Percentiles rank a stretch among this genome's conserved stretches.
These are phyloP conservation scores for Hymenoscyphus albidus DNA, from an alignment of 2,329 filamentous ascomycete species.

Conservation along the genomic window DNA sequence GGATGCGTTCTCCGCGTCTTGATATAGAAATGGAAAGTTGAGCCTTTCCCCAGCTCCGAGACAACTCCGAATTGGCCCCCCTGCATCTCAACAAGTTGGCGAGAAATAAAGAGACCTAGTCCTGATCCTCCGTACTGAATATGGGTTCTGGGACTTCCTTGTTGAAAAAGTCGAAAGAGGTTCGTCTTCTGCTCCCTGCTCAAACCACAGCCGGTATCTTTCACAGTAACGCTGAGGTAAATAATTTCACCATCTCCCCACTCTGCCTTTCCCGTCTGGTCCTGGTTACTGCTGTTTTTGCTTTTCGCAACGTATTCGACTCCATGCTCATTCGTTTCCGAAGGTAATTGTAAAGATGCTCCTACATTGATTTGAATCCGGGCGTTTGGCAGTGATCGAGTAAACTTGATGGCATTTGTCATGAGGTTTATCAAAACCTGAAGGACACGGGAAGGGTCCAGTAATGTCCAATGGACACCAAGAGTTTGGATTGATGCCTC, in stretches of 20 bases:
- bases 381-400: conserved; percentile 57
- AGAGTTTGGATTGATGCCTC: conserved; percentile 57
- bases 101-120: conserved; percentile 72
- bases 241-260: conserved; percentile 33
- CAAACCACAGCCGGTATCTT: conserved; percentile 71
- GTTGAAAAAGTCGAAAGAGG: conserved; percentile 75
- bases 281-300: conserved; percentile 2
- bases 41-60: conserved; percentile 62
- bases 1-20: conserved; percentile 38
- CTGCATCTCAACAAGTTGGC: conserved; percentile 72
- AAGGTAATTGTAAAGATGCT: conserved; percentile 23
- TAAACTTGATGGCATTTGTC: conserved; percentile 80
- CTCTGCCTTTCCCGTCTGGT: neutral
- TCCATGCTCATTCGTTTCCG: neutral
- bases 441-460: conserved; percentile 70
- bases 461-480: conserved; percentile 57
- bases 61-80: conserved; percentile 74
- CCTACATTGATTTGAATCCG: conserved; percentile 47
- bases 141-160: conserved; percentile 71
- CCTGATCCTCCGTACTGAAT: conserved; percentile 76
- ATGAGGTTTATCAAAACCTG: conserved; percentile 78
- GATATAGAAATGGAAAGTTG: conserved; percentile 71
- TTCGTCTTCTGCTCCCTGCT: conserved; percentile 65
- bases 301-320: conserved; percentile 4
- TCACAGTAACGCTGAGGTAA: conserved; percentile 70